phyloP scores from a whole-genome alignment of 2,329 filamentous ascomycete genomes.

The Botrytis byssoidea region DNA sequence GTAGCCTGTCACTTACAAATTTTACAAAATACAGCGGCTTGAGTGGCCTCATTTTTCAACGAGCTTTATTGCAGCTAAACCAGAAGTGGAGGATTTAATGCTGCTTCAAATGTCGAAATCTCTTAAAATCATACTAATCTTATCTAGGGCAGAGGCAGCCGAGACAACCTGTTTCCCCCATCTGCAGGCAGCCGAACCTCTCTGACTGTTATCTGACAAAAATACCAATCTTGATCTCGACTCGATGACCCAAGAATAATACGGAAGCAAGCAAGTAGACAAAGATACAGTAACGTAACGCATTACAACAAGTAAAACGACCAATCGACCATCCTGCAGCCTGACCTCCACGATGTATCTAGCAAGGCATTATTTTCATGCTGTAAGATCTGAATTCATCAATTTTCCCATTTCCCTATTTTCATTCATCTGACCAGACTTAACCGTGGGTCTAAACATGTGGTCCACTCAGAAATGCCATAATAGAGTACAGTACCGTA shows the following conservation, averaged over 20 bases:
- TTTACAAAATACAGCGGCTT: background rate
- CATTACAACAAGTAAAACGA: background rate
- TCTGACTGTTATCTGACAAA: conserved; percentile 5
- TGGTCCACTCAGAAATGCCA: background rate
- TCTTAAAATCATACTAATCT: background rate
- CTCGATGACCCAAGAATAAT: conserved; percentile 14
- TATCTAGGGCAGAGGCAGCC: background rate
- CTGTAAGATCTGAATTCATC: conserved; percentile 14
- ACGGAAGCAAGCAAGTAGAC: background rate
- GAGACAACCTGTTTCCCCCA: conserved; percentile 1
- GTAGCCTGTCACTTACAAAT: background rate
- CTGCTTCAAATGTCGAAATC: background rate
- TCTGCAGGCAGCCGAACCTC: conserved; percentile 13
- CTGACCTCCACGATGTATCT: background rate
- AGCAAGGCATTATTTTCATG: conserved; percentile 3
- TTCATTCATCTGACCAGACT: conserved; percentile 18
- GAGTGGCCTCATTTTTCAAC: conserved; percentile 13
- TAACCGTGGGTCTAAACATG: conserved; percentile 14
- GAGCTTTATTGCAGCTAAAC: conserved; percentile 1
- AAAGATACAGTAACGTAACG: background rate
- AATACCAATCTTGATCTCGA: background rate
- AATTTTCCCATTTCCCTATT: background rate
- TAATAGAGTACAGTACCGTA: background rate
- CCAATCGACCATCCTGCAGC: background rate
- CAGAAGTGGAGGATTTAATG: conserved; percentile 10